These are phyloP conservation scores for Apophysomyces ossiformis DNA, from an alignment of 371 early-diverging fungal species.

Conservation along the genomic window DNA sequence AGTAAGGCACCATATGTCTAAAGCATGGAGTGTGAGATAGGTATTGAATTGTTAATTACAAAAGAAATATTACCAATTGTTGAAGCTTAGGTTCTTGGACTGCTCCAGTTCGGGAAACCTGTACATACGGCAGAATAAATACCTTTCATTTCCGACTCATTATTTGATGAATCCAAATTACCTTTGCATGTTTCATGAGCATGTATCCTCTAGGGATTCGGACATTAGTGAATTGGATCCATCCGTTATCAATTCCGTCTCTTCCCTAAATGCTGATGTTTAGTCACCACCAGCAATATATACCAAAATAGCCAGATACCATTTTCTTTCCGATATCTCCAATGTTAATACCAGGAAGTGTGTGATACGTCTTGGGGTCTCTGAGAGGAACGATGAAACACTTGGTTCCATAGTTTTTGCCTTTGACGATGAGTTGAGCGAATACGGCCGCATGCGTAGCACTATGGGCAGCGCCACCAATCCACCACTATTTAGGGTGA, in stretches of 20 bases:
- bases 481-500: constrained; percentile 80
- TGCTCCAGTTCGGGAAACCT: constrained; percentile 75
- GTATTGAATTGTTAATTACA: background rate
- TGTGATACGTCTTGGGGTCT: constrained; percentile 60
- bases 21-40: constrained; percentile 23
- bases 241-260: constrained; percentile 86
- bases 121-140: background rate
- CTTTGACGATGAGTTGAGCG: constrained; percentile 81
- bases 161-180: background rate
- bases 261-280: constrained; percentile 47
- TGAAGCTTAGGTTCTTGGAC: constrained; percentile 70
- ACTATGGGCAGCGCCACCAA: constrained; percentile 90
- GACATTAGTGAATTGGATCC: constrained; percentile 84
- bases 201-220: constrained; percentile 82
- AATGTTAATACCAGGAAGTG: constrained; percentile 68
- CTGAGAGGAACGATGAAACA: constrained; percentile 79
- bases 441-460: constrained; percentile 85
- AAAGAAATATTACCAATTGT: constrained; percentile 37
- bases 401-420: constrained; percentile 80
- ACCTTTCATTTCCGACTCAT: background rate
- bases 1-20: constrained; percentile 91
- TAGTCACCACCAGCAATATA: background rate
- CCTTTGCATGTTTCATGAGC: constrained; percentile 92
- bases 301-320: constrained; percentile 20
- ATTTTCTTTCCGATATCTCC: constrained; percentile 80